phyloP scores from a whole-genome alignment of 2,329 filamentous ascomycete genomes.

The Apiospora koreana region DNA sequence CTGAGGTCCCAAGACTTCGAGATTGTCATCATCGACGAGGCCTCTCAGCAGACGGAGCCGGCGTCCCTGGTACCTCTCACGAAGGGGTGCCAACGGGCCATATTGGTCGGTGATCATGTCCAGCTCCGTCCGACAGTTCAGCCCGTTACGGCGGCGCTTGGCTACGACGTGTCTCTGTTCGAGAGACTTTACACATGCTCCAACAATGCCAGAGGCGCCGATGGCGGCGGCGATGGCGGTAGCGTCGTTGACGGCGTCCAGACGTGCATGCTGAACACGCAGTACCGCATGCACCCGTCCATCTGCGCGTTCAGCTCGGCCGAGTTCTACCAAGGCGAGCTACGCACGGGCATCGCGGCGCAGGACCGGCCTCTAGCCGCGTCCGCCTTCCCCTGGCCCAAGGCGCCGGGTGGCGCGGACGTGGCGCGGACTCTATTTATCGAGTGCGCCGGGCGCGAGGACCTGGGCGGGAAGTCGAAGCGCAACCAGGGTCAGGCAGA shows the following conservation, averaged over 20 bases:
- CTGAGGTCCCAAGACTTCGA: conserved; percentile 37
- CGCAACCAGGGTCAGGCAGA: conserved; percentile 38
- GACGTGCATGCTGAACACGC: conserved; percentile 40
- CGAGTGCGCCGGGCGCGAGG: conserved; percentile 36
- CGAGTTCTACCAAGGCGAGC: conserved; percentile 40
- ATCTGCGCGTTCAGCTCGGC: conserved; percentile 41
- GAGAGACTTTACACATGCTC: conserved; percentile 38
- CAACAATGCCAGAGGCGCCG: too few species aligned
- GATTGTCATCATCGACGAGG: conserved; percentile 46
- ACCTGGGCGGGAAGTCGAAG: conserved; percentile 40
- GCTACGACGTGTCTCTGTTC: conserved; percentile 44
- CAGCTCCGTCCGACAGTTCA: conserved; percentile 46
- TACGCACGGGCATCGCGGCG: conserved; percentile 35
- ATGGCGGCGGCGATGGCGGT: conserved; percentile 9
- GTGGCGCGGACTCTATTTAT: conserved; percentile 31
- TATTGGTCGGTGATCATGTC: conserved; percentile 48
- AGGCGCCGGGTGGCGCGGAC: conserved; percentile 14
- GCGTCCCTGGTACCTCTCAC: conserved; percentile 40
- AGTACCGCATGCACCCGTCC: conserved; percentile 44
- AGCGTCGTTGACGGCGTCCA: too few species aligned
- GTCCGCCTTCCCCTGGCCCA: conserved; percentile 21
- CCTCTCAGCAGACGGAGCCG: conserved; percentile 48
- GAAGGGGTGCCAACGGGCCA: conserved; percentile 42
- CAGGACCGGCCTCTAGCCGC: conserved; percentile 24
- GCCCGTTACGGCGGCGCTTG: conserved; percentile 33